Conservation (phyloP, 2,329 filamentous ascomycete genomes). For the Talaromyces marneffei region DNA sequence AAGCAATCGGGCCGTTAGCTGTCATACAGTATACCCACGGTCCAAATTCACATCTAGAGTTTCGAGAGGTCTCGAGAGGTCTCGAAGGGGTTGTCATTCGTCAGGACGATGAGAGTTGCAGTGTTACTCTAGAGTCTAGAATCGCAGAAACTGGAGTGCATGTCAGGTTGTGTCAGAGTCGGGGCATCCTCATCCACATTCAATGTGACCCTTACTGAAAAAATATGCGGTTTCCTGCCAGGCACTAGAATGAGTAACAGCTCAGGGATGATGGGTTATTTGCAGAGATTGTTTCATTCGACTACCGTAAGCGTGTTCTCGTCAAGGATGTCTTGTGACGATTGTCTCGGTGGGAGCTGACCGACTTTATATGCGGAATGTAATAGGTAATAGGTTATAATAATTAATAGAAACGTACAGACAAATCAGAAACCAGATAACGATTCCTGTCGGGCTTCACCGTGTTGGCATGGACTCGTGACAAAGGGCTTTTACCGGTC, state of each 20-base stretch:
- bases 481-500: not conserved
- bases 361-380: not conserved
- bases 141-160: not conserved
- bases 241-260: not conserved
- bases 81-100: too few relatives aligned
- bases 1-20: slow-evolving; percentile 1
- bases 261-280: not conserved
- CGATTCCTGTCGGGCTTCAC: not conserved
- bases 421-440: not conserved
- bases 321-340: not conserved
- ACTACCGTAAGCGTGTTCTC: not conserved
- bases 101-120: not conserved
- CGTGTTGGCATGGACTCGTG: not conserved
- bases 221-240: not conserved
- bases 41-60: not conserved
- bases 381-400: not conserved
- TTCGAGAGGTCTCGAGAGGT: not conserved
- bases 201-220: not conserved
- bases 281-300: not conserved
- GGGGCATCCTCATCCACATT: not conserved
- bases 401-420: not conserved
- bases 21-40: not conserved
- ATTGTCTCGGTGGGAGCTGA: not conserved
- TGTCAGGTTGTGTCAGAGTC: not conserved
- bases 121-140: not conserved